phyloP scores from a whole-genome alignment of 805 yeast species.

The Saturnispora sanitii region DNA sequence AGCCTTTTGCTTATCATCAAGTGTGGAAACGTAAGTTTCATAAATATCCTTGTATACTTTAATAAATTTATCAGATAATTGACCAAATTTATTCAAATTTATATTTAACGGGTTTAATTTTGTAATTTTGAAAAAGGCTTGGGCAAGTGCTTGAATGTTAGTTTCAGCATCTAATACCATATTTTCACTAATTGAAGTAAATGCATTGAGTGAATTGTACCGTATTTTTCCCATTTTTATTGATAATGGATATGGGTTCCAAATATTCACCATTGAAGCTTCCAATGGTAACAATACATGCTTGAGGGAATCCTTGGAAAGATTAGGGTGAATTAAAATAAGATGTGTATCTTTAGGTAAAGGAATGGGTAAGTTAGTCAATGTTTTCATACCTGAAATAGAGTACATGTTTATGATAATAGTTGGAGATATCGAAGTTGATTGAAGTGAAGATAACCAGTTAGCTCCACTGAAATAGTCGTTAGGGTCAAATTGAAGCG shows the following conservation, averaged over 20 bases:
- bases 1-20: slow-evolving; percentile 27
- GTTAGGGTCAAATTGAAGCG: neutral
- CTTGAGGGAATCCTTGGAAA: no score
- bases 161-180: neutral
- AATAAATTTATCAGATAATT: slow-evolving; percentile 30
- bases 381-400: neutral
- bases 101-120: neutral
- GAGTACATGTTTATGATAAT: neutral
- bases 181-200: no score
- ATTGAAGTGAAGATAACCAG: neutral
- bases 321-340: neutral
- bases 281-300: no score
- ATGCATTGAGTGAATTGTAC: neutral
- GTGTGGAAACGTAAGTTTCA: slow-evolving; percentile 22
- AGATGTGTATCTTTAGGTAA: neutral
- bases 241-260: slow-evolving; percentile 2
- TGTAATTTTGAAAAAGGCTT: neutral
- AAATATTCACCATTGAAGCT: no score
- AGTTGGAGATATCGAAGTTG: neutral
- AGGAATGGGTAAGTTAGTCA: neutral
- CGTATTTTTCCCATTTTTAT: neutral
- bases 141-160: neutral
- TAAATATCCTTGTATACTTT: slow-evolving; percentile 29
- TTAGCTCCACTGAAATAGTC: neutral
- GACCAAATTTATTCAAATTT: slow-evolving; percentile 30